Conservation (phyloP, 352 stramenopile species). For the Thalassiosira ordinaria region DNA sequence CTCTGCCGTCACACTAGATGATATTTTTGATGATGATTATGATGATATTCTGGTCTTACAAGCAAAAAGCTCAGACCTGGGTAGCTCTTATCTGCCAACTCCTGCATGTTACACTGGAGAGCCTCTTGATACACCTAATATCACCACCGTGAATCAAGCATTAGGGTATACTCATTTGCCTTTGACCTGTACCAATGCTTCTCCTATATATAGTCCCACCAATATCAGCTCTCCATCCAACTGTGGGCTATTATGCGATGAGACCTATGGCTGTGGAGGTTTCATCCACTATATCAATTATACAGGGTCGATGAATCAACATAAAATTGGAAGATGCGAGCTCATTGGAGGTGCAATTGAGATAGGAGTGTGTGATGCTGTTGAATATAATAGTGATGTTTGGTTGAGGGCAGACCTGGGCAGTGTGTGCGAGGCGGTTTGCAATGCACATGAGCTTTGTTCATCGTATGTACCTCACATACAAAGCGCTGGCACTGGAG, state of each 20-base stretch:
- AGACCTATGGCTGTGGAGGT: neutral
- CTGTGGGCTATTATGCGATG: slow-evolving; percentile 9
- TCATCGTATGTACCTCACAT: slow-evolving; percentile 17
- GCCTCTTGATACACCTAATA: neutral
- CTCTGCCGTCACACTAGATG: neutral
- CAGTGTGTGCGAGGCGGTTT: slow-evolving; percentile 7
- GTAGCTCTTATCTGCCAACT: neutral
- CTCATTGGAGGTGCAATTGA: slow-evolving; percentile 7
- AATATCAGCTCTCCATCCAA: neutral
- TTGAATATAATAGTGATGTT: slow-evolving; percentile 18
- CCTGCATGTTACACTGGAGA: slow-evolving; percentile 14
- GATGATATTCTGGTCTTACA: slow-evolving; percentile 8
- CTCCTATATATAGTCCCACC: neutral
- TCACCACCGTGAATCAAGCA: neutral
- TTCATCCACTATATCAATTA: slow-evolving; percentile 26
- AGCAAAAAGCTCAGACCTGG: slow-evolving; percentile 12
- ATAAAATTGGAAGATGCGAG: slow-evolving; percentile 15
- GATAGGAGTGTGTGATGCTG: slow-evolving; percentile 11
- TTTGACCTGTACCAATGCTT: neutral
- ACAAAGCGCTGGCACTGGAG: neutral
- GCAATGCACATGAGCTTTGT: slow-evolving; percentile 15
- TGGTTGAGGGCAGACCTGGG: slow-evolving; percentile 16
- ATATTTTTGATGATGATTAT: neutral
- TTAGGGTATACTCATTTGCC: slow-evolving; percentile 2
- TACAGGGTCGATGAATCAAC: slow-evolving; percentile 4